Conservation (phyloP, 352 stramenopile genomes). For the Globisporangium iwayamae region DNA sequence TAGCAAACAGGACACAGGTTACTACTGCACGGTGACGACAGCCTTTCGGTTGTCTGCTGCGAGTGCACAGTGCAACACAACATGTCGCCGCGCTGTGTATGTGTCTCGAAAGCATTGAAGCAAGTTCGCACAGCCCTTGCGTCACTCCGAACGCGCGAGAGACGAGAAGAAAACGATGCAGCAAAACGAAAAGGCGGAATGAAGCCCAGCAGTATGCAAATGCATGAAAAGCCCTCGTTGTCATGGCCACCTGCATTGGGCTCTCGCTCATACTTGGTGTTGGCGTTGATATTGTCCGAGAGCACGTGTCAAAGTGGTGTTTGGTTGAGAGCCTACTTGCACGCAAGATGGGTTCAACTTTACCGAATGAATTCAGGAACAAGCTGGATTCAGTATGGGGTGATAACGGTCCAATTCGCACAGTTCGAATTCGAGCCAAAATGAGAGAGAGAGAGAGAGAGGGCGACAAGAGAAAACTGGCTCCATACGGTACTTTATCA, state of each 20-base stretch:
- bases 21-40: no score
- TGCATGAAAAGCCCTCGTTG: background rate
- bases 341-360: background rate
- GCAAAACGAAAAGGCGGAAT: background rate
- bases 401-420: background rate
- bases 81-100: background rate
- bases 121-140: background rate
- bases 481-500: background rate
- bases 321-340: no score
- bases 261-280: no score
- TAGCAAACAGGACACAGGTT: no score
- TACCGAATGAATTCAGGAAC: background rate
- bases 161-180: background rate
- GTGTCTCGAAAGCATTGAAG: background rate
- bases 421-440: background rate
- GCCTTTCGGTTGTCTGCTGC: no score
- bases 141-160: background rate
- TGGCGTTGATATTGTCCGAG: background rate
- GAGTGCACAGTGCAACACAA: background rate
- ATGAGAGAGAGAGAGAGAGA: background rate
- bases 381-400: background rate
- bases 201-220: no score
- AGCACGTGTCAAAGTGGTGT: no score
- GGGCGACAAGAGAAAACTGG: background rate
- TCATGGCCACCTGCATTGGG: background rate